phyloP scores from a whole-genome alignment of 345 rosid species.

The Raphanus sativus region DNA sequence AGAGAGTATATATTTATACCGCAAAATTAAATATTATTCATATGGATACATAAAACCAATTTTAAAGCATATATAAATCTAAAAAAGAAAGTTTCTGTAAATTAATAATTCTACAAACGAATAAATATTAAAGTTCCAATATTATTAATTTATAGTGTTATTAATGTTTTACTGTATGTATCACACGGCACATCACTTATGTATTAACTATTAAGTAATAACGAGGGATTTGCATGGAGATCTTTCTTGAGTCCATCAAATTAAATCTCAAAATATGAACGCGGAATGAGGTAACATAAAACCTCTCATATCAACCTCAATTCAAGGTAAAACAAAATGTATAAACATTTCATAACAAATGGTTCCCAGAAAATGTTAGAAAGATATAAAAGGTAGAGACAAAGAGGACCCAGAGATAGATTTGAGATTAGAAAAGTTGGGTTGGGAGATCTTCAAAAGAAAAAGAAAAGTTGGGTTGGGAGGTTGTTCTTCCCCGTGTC shows the following conservation, averaged over 20 bases:
- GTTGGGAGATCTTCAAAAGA: too few relatives aligned
- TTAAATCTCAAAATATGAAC: not conserved
- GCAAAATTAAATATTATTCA: too few relatives aligned
- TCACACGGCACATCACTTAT: too few relatives aligned
- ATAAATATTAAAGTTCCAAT: too few relatives aligned
- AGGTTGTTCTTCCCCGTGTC: slow-evolving; percentile 24
- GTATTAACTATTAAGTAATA: too few relatives aligned
- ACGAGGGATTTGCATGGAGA: not conserved
- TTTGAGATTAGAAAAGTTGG: slow-evolving; percentile 22
- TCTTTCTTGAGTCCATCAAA: not conserved
- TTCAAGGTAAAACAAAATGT: not conserved
- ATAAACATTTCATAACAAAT: not conserved
- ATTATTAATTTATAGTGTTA: too few relatives aligned
- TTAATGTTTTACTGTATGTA: too few relatives aligned
- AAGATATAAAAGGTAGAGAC: not conserved
- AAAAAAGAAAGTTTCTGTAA: too few relatives aligned
- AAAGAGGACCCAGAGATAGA: slow-evolving; percentile 16
- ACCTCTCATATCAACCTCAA: not conserved
- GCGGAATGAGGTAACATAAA: not conserved
- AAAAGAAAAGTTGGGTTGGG: slow-evolving; percentile 15
- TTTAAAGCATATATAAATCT: too few relatives aligned
- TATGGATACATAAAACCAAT: too few relatives aligned
- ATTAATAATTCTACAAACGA: too few relatives aligned
- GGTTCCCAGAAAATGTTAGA: not conserved
- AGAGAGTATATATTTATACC: too few relatives aligned